Evolutionary conservation across 129 eudicot species (phyloP), one percentile per base, ranked within the genome.

Genomic region (Pseudognaphalium luteoalbum): DNA sequence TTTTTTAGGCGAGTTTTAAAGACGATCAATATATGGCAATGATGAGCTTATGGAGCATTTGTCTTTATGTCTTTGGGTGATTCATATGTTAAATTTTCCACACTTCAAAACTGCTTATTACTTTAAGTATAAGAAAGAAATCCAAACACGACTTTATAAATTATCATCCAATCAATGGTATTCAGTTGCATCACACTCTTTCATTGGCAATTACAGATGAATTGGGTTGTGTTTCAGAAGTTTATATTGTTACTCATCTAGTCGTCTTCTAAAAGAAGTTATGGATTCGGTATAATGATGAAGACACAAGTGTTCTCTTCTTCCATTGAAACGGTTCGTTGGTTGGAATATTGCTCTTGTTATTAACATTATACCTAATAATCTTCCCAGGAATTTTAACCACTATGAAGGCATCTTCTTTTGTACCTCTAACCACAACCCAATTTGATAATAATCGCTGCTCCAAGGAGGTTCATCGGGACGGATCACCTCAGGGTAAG

Each of bases 301-400:
- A 65, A 76, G 54, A 7, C 65, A 37, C 7, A 0, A 5, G 64
- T 50, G 25, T 1, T 11, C 64, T 4, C 65, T 47, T 44, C 64
- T 66, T 65, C 50, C 63, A 32, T 44, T 12, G 47, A 12, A 4
- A 62, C 32, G 7, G 34, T 30, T 12, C 20, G 2, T 47, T 8
- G 41, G 21, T 33, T 50, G 68, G 17, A 12, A 54, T 54, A 54
- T 54, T 25, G 3, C 2, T 52, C 7, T 52, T 52, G 58, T 52
- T 5, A 15, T 16, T 1, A 17, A 54, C 22, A 54, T 54, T 54
- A 19, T 54, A 54, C 60, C 60, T 54, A 16, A 54, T 17, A 0
- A 68, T 51, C 76, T 74, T 77, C 15, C 29, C 68, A 14, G 79
- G 78, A 61, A 70, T 56, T 21, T 50, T 66, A 32, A 78, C 8